phyloP scores from a whole-genome alignment of 2,329 filamentous ascomycete genomes.

The Allantophomopsis lycopodina region DNA sequence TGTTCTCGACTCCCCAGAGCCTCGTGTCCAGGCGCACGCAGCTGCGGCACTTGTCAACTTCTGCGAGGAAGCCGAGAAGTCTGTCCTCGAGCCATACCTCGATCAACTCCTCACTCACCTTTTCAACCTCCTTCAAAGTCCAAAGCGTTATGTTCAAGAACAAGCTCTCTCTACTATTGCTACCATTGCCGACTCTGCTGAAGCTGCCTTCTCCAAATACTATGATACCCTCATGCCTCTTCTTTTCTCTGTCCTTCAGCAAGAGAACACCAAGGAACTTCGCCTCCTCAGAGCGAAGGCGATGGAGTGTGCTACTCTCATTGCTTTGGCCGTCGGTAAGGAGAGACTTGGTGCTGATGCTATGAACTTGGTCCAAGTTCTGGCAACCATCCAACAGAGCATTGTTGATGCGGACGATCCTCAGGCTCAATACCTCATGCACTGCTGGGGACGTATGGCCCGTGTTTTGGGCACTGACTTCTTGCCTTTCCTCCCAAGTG shows the following conservation, averaged over 20 bases:
- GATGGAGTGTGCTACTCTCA: constrained; percentile 97
- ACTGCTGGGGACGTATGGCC: constrained; percentile 99
- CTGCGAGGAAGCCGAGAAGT: constrained; percentile 94
- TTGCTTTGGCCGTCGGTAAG: constrained; percentile 88
- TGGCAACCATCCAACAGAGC: constrained; percentile 74
- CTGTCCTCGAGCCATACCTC: constrained; percentile 81
- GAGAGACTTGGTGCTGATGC: constrained; percentile 83
- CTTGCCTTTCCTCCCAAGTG: constrained; percentile 77
- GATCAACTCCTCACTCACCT: constrained; percentile 76
- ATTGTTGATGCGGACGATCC: constrained; percentile 90
- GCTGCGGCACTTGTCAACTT: constrained; percentile 98
- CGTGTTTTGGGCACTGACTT: constrained; percentile 85
- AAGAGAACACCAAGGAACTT: constrained; percentile 89
- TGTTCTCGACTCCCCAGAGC: constrained; percentile 78
- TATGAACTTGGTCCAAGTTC: constrained; percentile 70
- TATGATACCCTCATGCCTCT: constrained; percentile 94
- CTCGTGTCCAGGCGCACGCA: constrained; percentile 90
- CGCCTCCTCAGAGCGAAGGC: constrained; percentile 86
- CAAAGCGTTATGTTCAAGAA: constrained; percentile 94
- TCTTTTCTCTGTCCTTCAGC: constrained; percentile 75
- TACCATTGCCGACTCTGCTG: constrained; percentile 95
- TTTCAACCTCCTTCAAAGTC: constrained; percentile 76
- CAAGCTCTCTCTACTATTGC: constrained; percentile 96
- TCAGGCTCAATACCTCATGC: constrained; percentile 90
- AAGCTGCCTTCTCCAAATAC: constrained; percentile 88